A percentile compares a stretch with the other conserved stretches of the same genome.
Conservation (phyloP, 73 alveolate species). For the Paramecium biaurelia region DNA sequence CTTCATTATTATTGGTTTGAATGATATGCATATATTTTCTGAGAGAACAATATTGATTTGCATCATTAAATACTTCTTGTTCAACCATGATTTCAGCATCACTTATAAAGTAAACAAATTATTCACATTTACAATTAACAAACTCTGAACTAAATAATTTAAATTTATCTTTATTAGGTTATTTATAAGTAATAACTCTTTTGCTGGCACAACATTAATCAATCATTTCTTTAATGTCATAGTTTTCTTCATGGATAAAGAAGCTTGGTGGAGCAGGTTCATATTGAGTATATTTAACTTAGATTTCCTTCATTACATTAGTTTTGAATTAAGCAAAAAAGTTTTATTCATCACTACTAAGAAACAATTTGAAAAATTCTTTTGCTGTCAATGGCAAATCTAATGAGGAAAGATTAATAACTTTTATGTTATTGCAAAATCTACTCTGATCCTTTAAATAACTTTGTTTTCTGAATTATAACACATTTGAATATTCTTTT, state of each 20-base stretch:
- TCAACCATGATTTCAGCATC: slow-evolving; percentile 13
- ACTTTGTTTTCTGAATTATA: background rate
- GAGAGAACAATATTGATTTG: background rate
- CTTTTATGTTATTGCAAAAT: slow-evolving; percentile 4
- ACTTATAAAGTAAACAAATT: background rate
- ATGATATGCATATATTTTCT: background rate
- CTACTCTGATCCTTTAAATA: background rate
- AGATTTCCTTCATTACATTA: background rate
- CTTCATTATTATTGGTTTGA: background rate
- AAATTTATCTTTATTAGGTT: background rate
- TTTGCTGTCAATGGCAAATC: background rate
- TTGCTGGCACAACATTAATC: background rate
- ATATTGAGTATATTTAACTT: background rate
- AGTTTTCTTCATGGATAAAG: background rate
- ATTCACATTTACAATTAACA: background rate
- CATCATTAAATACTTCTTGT: background rate
- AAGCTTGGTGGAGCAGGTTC: slow-evolving; percentile 19
- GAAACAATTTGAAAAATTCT: background rate
- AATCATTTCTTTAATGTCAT: background rate
- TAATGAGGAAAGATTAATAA: background rate
- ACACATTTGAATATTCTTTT: background rate
- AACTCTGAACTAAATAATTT: background rate
- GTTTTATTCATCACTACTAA: background rate
- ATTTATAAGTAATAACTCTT: background rate
- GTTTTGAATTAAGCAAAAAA: background rate